These are phyloP conservation scores for Aspergillus piperis DNA, from an alignment of 2,329 filamentous ascomycete species.

Conservation along the genomic window DNA sequence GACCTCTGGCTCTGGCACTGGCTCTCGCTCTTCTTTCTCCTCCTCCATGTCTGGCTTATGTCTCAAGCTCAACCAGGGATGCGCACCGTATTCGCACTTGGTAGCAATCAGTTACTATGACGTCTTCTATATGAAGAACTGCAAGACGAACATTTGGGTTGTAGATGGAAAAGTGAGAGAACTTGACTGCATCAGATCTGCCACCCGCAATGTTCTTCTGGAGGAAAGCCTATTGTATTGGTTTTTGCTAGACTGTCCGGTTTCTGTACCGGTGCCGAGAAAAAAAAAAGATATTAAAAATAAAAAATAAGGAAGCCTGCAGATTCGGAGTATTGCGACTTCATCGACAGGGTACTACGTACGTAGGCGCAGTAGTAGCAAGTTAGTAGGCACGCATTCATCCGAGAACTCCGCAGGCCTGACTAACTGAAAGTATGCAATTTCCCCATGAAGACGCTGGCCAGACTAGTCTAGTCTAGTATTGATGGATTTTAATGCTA, in stretches of 20 bases:
- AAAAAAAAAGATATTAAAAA: neutral
- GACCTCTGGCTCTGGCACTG: neutral
- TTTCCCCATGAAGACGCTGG: slow-evolving; percentile 8
- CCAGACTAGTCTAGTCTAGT: slow-evolving; percentile 1
- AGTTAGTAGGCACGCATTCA: slow-evolving; percentile 3
- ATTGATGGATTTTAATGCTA: neutral
- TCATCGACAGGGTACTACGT: neutral
- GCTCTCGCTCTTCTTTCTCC: neutral
- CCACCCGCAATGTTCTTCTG: no score
- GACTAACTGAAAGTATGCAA: slow-evolving; percentile 2
- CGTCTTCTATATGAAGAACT: neutral
- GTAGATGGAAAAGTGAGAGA: no score
- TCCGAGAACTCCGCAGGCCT: slow-evolving; percentile 7
- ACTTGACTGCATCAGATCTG: no score
- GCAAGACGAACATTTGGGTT: neutral
- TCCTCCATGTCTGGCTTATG: neutral
- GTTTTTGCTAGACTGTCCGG: neutral
- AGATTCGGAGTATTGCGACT: slow-evolving; percentile 3
- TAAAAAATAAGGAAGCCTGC: slow-evolving; percentile 3
- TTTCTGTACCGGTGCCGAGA: slow-evolving; percentile 1
- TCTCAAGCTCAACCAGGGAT: slow-evolving; percentile 8
- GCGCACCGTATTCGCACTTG: slow-evolving; percentile 2
- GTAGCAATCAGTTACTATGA: neutral
- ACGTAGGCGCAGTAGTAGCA: no score
- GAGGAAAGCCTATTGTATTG: neutral